Percentiles rank a stretch among this genome's conserved stretches.
These are phyloP conservation scores for Coemansia sp. DNA, from an alignment of 192 early-diverging fungal species.

Conservation along the genomic window DNA sequence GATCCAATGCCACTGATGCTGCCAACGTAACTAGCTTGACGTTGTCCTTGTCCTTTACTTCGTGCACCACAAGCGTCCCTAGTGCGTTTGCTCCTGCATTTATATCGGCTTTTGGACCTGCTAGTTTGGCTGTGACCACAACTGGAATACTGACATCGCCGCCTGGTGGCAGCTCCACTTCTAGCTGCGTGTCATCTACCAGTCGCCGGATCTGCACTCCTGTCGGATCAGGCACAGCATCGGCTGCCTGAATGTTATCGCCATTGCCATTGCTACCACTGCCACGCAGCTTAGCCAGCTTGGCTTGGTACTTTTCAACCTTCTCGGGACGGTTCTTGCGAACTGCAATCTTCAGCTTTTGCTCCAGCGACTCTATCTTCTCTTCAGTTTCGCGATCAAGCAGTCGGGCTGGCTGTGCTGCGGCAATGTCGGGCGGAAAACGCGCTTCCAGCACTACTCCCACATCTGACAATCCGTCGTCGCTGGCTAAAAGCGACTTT, in stretches of 20 bases:
- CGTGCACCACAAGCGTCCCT: constrained; percentile 40
- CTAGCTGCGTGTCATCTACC: constrained; percentile 30
- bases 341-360: constrained; percentile 95
- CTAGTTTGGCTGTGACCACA: constrained; percentile 1
- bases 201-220: constrained; percentile 24
- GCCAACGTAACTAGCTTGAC: constrained; percentile 43
- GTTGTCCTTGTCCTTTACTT: constrained; percentile 53
- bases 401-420: constrained; percentile 4
- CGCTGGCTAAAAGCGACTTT: constrained; percentile 6
- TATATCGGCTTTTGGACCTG: not conserved
- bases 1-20: constrained; percentile 7
- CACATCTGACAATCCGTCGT: not conserved
- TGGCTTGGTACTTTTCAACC: constrained; percentile 74
- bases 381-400: constrained; percentile 72
- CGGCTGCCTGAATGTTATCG: not conserved
- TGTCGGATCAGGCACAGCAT: not conserved
- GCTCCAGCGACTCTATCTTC: constrained; percentile 93
- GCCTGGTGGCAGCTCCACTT: constrained; percentile 27
- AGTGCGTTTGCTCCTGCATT: not conserved
- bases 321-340: constrained; percentile 89
- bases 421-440: constrained; percentile 30
- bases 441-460: constrained; percentile 20
- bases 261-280: not conserved
- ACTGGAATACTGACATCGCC: constrained; percentile 42
- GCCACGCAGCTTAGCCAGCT: constrained; percentile 69